Base-by-base conservation (phyloP, 345 rosid species). In the Clarkia xantiana region DNA sequence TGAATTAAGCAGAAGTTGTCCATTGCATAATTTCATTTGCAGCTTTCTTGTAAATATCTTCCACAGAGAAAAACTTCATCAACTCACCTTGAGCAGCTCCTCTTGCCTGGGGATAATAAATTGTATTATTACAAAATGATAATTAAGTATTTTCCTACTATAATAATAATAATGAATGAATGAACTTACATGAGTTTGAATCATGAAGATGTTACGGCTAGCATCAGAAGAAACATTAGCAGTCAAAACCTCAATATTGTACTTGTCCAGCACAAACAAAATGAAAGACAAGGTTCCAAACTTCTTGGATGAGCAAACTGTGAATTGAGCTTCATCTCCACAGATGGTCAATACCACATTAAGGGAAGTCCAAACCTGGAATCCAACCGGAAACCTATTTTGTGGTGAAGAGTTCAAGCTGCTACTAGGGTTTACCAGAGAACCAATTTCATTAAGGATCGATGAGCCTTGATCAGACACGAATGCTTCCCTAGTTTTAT, bases 31-130 rank as follows among this genome's bases (percentile, higher is more conserved):
- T 70, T 77, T 82, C 91, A 18, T 51, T 52, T 12, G 78, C 82
- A 41, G 69, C 88, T 67, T 80, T 82, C 65, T 67, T 78, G 67
- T 54, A 80, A 29, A 61, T 53, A 50, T 76, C 86, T 44, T 68
- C 84, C 14, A 56, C 65, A 34, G 73, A 52, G 46, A 59, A n/a
- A 20, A 72, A 58, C 54, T 71, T 70, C 44, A 66, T 41, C 42
- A 61, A 38, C 57, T 77, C 82, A 46, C 54, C 62, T 12, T 42
- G 57, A 54, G n/a, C n/a, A n/a, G 25, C 69, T 63, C 49, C 67
- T 10, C 14, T 51, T 19, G 52, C 80, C 78, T 72, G 36, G 9
- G 8, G 3, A 2, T 23, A 23, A 23, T 23, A 2, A n/a, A n/a
- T n/a, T n/a, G n/a, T n/a, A n/a, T n/a, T n/a, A n/a, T n/a, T n/a